Evolutionary conservation across 2,329 filamentous ascomycete genomes (phyloP), one percentile per base, ranked within the genome.

Genomic region (Fusarium luffae): DNA sequence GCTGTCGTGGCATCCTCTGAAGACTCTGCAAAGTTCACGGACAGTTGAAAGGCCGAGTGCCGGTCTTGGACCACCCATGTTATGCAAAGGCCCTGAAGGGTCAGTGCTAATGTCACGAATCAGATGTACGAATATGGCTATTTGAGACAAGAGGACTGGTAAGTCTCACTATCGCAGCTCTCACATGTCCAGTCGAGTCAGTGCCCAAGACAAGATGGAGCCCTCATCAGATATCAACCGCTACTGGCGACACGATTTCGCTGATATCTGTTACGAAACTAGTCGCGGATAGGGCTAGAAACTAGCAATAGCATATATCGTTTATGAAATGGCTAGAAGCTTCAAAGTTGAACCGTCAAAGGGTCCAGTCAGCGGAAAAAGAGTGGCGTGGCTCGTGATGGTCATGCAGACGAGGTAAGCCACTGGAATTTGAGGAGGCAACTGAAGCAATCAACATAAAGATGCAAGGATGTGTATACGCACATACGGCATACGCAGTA

Each of bases 381-480:
- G 52, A 59, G 63, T 71, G 63, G 68, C 64, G 59, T 60, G 37
- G 60, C 68, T 71, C 59, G 68, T 69, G 68, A 70, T 69, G 21
- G 28, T n/a, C 52, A 47, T 58, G 56, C 55, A 59, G 56, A 59
- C 51, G 41, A 47, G 23, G 27, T 54, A 55, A 59, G 64, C 68
- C 64, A 71, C 68, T 52, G 68, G 54, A 69, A 71, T 69, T 69
- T 27, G 51, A 65, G 63, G 48, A 60, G 63, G 68, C 23, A 70
- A 51, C 42, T 62, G 55, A 68, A 70, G 67, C 52, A 68, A 67
- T 69, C 57, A 63, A 6, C 34, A 55, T 49, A 63, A 54, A 44
- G 42, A 48, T 63, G 57, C 63, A 56, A 70, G 52, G 60, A 65
- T 51, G 41, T 37, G 34, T 37, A 37, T 49, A 63, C 50, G 41